phyloP scores from a whole-genome alignment of 805 yeast genomes.

The Barnettozyma botsteinii region DNA sequence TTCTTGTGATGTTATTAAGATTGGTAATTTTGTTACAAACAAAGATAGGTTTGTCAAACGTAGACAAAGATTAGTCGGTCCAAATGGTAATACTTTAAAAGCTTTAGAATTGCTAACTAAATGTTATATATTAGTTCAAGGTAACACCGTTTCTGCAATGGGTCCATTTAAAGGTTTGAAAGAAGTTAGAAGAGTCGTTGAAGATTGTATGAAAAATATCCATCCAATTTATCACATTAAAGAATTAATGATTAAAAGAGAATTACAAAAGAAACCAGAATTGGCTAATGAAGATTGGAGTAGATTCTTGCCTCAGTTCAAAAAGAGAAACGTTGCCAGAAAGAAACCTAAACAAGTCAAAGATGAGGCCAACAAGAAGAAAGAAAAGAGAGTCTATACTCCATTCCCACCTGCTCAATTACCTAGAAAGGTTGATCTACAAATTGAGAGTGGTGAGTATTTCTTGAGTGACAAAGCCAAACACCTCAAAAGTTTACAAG shows the following conservation, averaged over 20 bases:
- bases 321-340: conserved; percentile 92
- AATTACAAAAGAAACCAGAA: conserved; percentile 91
- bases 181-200: conserved; percentile 88
- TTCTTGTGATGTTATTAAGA: conserved; percentile 95
- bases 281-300: conserved; percentile 96
- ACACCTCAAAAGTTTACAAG: conserved; percentile 61
- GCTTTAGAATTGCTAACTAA: conserved; percentile 93
- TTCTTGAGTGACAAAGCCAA: conserved; percentile 86
- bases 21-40: conserved; percentile 81
- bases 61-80: conserved; percentile 94
- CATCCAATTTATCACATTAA: conserved; percentile 98
- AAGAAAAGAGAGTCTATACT: conserved; percentile 72
- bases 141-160: conserved; percentile 95
- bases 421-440: conserved; percentile 95
- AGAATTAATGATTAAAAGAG: conserved; percentile 96
- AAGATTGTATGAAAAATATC: conserved; percentile 93
- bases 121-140: conserved; percentile 94
- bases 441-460: conserved; percentile 97
- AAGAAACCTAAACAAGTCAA: conserved; percentile 71
- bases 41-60: conserved; percentile 93
- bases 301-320: conserved; percentile 91
- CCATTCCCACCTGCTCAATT: conserved; percentile 98
- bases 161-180: conserved; percentile 93
- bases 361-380: conserved; percentile 39
- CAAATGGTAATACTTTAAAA: conserved; percentile 92